Base-by-base conservation (phyloP, 495 filamentous ascomycete genomes). In the Staphylotrichum longicolle region DNA sequence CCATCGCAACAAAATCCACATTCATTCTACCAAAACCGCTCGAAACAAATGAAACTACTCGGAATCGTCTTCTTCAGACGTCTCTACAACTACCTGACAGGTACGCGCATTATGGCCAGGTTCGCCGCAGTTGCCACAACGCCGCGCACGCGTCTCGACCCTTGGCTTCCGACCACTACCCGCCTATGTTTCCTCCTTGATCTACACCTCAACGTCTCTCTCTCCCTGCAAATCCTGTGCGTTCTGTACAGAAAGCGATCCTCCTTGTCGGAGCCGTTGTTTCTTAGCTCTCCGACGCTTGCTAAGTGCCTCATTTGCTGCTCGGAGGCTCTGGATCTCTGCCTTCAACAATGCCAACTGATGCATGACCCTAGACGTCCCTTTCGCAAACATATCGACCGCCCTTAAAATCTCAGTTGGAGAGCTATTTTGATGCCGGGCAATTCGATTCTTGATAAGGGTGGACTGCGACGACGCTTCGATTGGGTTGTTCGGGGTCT, bases 231-330 rank as follows among this genome's bases (percentile, higher is more conserved):
- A 2, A 12, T 56, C 60, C 49, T 56, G 12, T 56, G 53, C 52
- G 44, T 50, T 45, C 15, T 57, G 52, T 32, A 57, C 20, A 49
- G 52, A 32, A 62, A 62, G 44, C 51, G 33, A 57, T 20, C 52
- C 52, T 62, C 52, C 37, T 56, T 56, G 60, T 45, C 44, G 44
- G 7, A 48, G 34, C 15, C 15, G 44, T 51, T 42, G 56, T 62
- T 44, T 56, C 57, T 62, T 61, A 12, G 58, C 58, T 42, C 40
- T 42, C 9, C 40, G 40, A 39, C 49, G 48, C 47, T 61, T 51
- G 44, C 54, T 57, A 33, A 47, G 27, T 27, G 46, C 5, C 15
- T 20, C 20, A 27, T 27, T 27, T 27, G 20, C 54, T 47, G 32
- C 27, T n/a, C 45, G 45, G 12, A 58, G 14, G 54, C 20, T 27